These are phyloP conservation scores for Saccharomycopsis crataegensis DNA, from an alignment of 1,139 yeast species.

Conservation along the genomic window DNA sequence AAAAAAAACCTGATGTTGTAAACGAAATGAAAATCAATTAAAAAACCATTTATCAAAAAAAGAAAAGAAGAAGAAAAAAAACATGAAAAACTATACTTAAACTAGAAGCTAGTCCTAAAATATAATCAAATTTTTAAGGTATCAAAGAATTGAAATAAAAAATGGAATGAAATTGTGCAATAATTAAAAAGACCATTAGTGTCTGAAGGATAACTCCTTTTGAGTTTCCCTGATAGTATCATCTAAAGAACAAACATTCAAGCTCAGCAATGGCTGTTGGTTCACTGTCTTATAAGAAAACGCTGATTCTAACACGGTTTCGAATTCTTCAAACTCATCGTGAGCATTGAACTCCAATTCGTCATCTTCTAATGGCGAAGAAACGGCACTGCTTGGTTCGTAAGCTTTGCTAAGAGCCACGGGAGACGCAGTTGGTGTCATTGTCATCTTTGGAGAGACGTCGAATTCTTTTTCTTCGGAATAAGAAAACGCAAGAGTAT, in stretches of 20 bases:
- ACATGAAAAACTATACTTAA: background rate
- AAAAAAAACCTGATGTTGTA: background rate
- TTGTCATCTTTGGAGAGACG: conserved; percentile 8
- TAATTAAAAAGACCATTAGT: background rate
- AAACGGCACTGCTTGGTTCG: conserved; percentile 9
- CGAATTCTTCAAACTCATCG: conserved; percentile 7
- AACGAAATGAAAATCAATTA: background rate
- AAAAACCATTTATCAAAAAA: too few relatives aligned
- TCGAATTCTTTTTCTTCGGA: background rate
- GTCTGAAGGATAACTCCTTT: background rate
- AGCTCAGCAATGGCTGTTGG: background rate
- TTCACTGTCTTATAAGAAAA: background rate
- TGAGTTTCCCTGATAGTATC: background rate
- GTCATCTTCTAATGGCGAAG: conserved; percentile 15
- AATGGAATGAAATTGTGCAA: background rate
- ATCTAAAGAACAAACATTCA: conserved; percentile 10
- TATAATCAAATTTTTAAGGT: background rate
- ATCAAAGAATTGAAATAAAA: background rate
- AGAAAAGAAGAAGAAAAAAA: background rate
- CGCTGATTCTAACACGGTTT: conserved; percentile 2
- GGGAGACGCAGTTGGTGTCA: conserved; percentile 13
- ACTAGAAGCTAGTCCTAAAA: background rate
- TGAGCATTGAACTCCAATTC: background rate
- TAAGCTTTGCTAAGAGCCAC: conserved; percentile 1
- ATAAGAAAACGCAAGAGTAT: background rate